phyloP scores from a whole-genome alignment of 192 early-diverging fungal genomes.

The Cladochytrium replicatum region DNA sequence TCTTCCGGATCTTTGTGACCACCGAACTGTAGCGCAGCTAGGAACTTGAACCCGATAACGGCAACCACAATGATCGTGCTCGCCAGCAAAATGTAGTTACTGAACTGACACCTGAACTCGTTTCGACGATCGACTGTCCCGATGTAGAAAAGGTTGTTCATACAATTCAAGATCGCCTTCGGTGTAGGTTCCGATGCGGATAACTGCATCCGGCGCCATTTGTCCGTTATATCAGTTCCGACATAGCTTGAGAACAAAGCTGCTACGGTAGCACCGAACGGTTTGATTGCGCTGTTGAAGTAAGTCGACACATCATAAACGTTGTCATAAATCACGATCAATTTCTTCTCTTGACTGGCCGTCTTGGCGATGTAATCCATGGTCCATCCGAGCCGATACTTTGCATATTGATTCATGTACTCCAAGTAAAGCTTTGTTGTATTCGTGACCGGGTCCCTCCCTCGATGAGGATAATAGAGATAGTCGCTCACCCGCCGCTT shows the following conservation, averaged over 20 bases:
- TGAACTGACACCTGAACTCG: conserved; percentile 66
- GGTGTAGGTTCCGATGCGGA: no score
- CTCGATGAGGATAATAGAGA: neutral
- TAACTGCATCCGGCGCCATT: no score
- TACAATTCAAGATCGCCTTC: conserved; percentile 52
- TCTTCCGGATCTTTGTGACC: conserved; percentile 63
- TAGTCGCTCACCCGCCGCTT: neutral
- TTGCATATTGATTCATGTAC: conserved; percentile 43
- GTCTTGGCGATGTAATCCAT: conserved; percentile 13
- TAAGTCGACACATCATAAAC: conserved; percentile 44
- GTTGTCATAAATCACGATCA: conserved; percentile 42
- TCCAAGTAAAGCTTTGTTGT: conserved; percentile 31
- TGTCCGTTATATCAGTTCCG: conserved; percentile 30
- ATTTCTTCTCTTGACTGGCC: conserved; percentile 9
- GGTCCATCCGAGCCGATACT: conserved; percentile 31
- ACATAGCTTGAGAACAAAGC: conserved; percentile 18
- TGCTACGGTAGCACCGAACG: conserved; percentile 18
- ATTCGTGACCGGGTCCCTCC: conserved; percentile 7
- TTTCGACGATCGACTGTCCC: conserved; percentile 67
- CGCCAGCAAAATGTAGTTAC: conserved; percentile 78
- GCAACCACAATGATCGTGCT: conserved; percentile 67
- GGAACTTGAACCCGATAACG: conserved; percentile 90
- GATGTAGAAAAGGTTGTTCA: conserved; percentile 76
- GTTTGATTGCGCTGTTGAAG: conserved; percentile 16
- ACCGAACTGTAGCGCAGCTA: conserved; percentile 85